phyloP scores from a whole-genome alignment of 2,329 filamentous ascomycete genomes.

The Cadophora malorum region DNA sequence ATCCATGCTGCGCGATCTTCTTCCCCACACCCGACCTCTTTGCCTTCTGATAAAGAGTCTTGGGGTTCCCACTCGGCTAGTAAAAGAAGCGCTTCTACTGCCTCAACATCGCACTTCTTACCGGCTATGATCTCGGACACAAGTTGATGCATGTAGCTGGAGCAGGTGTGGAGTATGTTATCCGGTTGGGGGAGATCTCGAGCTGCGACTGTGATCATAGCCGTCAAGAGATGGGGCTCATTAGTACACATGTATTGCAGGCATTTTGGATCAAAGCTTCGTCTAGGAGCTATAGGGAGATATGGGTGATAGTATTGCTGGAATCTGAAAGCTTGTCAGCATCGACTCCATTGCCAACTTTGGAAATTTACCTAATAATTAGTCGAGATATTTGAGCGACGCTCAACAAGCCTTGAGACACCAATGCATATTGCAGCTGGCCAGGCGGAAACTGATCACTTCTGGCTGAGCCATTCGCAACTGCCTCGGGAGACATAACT shows the following conservation, averaged over 20 bases:
- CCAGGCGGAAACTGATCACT: constrained; percentile 10
- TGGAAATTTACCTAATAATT: constrained; percentile 18
- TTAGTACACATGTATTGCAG: constrained; percentile 62
- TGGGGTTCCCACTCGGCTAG: constrained; percentile 68
- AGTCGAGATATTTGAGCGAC: constrained; percentile 26
- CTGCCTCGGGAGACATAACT: constrained; percentile 15
- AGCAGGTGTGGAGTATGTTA: constrained; percentile 67
- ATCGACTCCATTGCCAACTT: background rate
- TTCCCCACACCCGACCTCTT: constrained; percentile 72
- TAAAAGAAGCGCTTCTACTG: constrained; percentile 70
- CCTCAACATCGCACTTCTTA: constrained; percentile 69
- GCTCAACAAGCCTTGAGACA: constrained; percentile 30
- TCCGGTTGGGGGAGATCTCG: constrained; percentile 67
- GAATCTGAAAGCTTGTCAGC: constrained; percentile 59
- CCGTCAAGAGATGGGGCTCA: constrained; percentile 70
- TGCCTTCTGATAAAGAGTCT: constrained; percentile 43
- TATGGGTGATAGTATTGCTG: constrained; percentile 71
- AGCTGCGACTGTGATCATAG: constrained; percentile 71
- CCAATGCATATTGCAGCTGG: constrained; percentile 30
- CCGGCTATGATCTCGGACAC: constrained; percentile 71
- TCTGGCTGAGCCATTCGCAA: constrained; percentile 1
- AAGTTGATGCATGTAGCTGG: constrained; percentile 70
- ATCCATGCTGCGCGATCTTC: constrained; percentile 79
- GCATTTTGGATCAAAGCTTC: constrained; percentile 61
- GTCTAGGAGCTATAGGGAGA: constrained; percentile 68